Percentiles rank a stretch among this genome's conserved stretches.
Conservation (phyloP, 306 rosid species). For the Cucurbita argyrosperma region DNA sequence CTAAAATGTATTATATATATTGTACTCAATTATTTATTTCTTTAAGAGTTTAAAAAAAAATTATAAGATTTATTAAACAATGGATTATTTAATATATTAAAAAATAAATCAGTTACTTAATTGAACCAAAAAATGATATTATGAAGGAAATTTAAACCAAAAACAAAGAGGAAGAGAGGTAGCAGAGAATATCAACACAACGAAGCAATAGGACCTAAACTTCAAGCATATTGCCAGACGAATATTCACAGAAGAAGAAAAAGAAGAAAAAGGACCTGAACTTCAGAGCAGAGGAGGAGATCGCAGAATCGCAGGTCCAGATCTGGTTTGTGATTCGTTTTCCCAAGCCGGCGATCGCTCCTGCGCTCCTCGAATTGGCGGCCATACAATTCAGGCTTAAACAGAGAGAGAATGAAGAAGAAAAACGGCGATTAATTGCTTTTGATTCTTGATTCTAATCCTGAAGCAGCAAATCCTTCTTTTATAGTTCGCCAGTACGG, state of each 20-base stretch:
- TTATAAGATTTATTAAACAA: neutral
- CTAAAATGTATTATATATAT: neutral
- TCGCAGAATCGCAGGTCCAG: conserved; percentile 26
- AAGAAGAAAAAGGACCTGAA: conserved; percentile 18
- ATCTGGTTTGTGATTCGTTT: conserved; percentile 54
- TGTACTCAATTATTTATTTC: neutral
- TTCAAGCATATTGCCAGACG: neutral
- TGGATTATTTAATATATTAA: neutral
- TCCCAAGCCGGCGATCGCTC: conserved; percentile 59
- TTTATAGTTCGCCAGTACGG: conserved; percentile 1
- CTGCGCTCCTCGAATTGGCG: conserved; percentile 62
- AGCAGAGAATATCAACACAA: neutral
- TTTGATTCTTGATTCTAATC: neutral
- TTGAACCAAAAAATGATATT: neutral
- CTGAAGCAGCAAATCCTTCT: too few species aligned
- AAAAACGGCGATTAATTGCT: neutral
- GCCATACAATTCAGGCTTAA: conserved; percentile 57
- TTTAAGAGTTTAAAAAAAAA: neutral
- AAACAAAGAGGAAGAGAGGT: neutral
- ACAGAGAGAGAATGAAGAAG: neutral
- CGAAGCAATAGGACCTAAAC: neutral
- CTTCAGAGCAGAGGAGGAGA: conserved; percentile 18
- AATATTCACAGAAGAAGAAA: neutral
- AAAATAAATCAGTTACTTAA: neutral
- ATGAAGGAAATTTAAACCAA: neutral